Percentiles rank a stretch among this genome's conserved stretches.
Evolutionary conservation across 345 rosid species (phyloP).

Genomic region (Euphorbia pulcherrima): DNA sequence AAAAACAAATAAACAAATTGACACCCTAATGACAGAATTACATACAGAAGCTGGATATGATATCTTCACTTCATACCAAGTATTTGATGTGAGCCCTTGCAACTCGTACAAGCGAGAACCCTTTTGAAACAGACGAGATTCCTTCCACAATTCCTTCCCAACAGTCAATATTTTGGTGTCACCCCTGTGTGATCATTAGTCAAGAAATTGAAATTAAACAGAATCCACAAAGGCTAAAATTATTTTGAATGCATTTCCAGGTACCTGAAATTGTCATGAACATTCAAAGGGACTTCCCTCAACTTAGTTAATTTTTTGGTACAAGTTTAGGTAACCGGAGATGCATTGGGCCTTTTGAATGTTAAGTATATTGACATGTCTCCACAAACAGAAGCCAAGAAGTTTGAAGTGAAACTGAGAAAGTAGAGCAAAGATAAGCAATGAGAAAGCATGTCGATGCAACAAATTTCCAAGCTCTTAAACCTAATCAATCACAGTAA

Average conservation of each 20-base stretch:
- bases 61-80: slow-evolving; percentile 98
- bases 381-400: slow-evolving; percentile 29
- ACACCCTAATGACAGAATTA: slow-evolving; percentile 21
- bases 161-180: slow-evolving; percentile 41
- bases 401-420: slow-evolving; percentile 19
- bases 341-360: too few relatives aligned
- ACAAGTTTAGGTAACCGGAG: too few relatives aligned
- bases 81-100: slow-evolving; percentile 57
- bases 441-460: slow-evolving; percentile 4
- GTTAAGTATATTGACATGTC: slow-evolving; percentile 32
- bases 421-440: slow-evolving; percentile 20
- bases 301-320: too few relatives aligned
- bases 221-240: neutral
- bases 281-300: too few relatives aligned
- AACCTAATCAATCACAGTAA: slow-evolving; percentile 2
- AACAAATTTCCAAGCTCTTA: neutral
- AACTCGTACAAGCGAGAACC: slow-evolving; percentile 60
- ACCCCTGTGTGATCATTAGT: slow-evolving; percentile 31
- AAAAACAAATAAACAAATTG: slow-evolving; percentile 12
- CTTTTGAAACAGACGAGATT: slow-evolving; percentile 48
- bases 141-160: slow-evolving; percentile 67
- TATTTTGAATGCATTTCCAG: too few relatives aligned
- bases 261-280: too few relatives aligned
- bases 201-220: neutral
- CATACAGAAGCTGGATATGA: slow-evolving; percentile 97